Evolutionary conservation across 2,329 filamentous ascomycete species (phyloP).

Genomic region (Arthrinium phaeospermum): DNA sequence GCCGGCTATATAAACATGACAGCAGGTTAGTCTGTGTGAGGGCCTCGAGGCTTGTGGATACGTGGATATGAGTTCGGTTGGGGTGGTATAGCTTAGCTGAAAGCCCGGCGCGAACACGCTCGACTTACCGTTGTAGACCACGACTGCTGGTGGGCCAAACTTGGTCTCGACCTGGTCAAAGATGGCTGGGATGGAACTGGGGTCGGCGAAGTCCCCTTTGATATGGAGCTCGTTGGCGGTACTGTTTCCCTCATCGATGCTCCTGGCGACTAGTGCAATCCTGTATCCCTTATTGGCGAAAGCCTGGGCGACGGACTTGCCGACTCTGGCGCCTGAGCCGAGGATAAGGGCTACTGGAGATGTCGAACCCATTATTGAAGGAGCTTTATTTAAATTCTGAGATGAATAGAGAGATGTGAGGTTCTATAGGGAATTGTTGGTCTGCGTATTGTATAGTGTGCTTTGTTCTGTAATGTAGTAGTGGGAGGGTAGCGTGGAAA

Average conservation of each 20-base stretch:
- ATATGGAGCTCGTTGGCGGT: constrained; percentile 39
- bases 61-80: no score
- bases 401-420: not conserved
- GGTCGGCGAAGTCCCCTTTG: constrained; percentile 42
- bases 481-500: not conserved
- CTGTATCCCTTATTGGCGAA: constrained; percentile 50
- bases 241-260: constrained; percentile 36
- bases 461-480: not conserved
- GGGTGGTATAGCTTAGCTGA: no score
- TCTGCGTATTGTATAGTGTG: not conserved
- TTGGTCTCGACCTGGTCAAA: constrained; percentile 45
- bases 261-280: constrained; percentile 46
- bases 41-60: no score
- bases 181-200: constrained; percentile 39
- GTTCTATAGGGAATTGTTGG: no score
- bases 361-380: constrained; percentile 26
- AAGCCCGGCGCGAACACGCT: no score
- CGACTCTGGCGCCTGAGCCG: constrained; percentile 49
- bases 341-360: constrained; percentile 45
- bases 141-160: constrained; percentile 47
- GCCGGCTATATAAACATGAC: constrained; percentile 27
- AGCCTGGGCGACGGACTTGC: constrained; percentile 40
- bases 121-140: constrained; percentile 47
- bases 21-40: not conserved
- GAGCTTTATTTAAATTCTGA: constrained; percentile 6